Evolutionary conservation across 495 filamentous ascomycete genomes (phyloP), one percentile per base, ranked within the genome.

Genomic region (Aspergillus leporis): DNA sequence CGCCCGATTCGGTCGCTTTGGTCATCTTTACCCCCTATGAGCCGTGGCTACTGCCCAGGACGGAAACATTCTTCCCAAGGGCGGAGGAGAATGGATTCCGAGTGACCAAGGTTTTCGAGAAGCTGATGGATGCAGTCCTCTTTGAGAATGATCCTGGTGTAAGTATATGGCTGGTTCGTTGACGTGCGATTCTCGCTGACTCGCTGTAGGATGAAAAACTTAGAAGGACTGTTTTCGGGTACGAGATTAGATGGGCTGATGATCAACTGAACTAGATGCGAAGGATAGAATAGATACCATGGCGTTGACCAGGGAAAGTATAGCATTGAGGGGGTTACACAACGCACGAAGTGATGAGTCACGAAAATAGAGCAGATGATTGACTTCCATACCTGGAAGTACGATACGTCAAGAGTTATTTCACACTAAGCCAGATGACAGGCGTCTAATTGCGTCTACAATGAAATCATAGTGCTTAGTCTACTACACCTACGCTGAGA

Each of bases 1-100:
- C 72, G 7, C 56, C 62, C n/a, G 72, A 77, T 14, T 81, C 88
- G 18, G 81, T 77, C 46, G 93, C 92, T 1, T 74, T 91, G 63
- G 93, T 97, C 14, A 94, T 96, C 64, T 98, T 98, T 71, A 95
- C 92, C 0, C 91, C 90, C 2, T 95, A 98, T 75, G 79, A 94
- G 60, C 92, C 93, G 1, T 97, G 92, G 93, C 74, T 97, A 62
- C 76, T 89, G 60, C 82, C 90, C 54, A 87, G 89, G 71, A 94
- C 96, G 62, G 77, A 97, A 67, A 81, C 78, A 6, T 97, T 98
- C 75, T 96, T 98, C 66, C 87, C 91, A 23, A 64, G 90, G 47
- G 88, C 86, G 3, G 75, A 83, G 58, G 78, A 83, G 55, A 74
- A 67, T 43, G 92, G 91, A 0, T 90, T 96, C 58, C 67, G 60